These are phyloP conservation scores for Wickerhamomyces sp. DNA, from an alignment of 1,139 yeast species.

Conservation along the genomic window DNA sequence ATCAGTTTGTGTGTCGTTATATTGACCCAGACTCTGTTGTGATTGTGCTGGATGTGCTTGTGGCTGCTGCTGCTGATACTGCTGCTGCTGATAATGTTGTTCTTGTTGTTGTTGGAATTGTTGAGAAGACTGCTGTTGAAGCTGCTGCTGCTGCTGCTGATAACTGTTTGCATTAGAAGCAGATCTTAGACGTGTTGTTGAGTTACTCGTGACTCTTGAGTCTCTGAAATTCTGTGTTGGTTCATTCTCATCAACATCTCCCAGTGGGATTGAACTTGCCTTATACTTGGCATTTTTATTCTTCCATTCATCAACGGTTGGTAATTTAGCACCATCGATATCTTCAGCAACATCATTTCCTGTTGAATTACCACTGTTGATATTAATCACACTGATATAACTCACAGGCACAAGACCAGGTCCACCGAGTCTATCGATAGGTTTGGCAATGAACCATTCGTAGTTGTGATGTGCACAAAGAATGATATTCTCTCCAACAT, in stretches of 20 bases:
- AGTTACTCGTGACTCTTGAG: conserved; percentile 4
- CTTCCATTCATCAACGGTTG: conserved; percentile 96
- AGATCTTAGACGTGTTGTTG: conserved; percentile 6
- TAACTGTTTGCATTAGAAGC: neutral
- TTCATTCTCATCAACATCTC: conserved; percentile 27
- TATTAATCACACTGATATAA: conserved; percentile 81
- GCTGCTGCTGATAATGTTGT: conserved; percentile 8
- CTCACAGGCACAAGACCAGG: conserved; percentile 95
- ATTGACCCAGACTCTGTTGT: conserved; percentile 4
- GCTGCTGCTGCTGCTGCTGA: conserved; percentile 6
- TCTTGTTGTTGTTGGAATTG: conserved; percentile 5
- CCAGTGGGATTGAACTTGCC: conserved; percentile 79
- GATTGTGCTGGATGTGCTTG: neutral
- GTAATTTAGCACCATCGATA: conserved; percentile 63
- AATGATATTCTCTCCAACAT: conserved; percentile 83
- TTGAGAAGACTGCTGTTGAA: conserved; percentile 4
- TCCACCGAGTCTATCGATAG: conserved; percentile 91
- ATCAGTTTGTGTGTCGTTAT: conserved; percentile 3
- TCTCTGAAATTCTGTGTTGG: conserved; percentile 4
- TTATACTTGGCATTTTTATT: conserved; percentile 85
- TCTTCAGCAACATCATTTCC: conserved; percentile 45
- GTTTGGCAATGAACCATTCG: conserved; percentile 98
- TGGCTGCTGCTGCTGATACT: neutral
- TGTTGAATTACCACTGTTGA: conserved; percentile 52
- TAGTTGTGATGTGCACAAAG: conserved; percentile 93